Evolutionary conservation across 208 protist genomes (phyloP).

Genomic region (Trypanosoma conorhini): DNA sequence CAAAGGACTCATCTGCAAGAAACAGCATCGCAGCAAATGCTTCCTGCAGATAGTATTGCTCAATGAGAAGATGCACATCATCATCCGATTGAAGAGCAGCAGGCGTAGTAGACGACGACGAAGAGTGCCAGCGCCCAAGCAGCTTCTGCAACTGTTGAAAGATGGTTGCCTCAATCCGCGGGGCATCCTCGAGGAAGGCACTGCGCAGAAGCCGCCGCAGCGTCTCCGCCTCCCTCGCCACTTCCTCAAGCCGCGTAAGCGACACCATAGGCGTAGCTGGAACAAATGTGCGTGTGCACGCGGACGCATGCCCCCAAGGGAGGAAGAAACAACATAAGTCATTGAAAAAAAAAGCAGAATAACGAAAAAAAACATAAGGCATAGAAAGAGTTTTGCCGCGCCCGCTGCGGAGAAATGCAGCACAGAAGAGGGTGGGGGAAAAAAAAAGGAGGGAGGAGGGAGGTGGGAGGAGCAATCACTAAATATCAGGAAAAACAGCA

Average conservation of each 20-base stretch:
- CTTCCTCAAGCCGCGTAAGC: conserved; percentile 28
- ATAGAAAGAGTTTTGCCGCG: no score
- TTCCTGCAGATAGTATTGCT: conserved; percentile 52
- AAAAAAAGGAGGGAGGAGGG: neutral
- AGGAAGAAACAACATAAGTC: neutral
- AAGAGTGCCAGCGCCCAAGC: conserved; percentile 13
- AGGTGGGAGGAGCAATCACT: neutral
- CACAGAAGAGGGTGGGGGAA: neutral
- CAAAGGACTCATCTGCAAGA: conserved; percentile 31
- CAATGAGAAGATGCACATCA: conserved; percentile 14
- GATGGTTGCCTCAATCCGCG: conserved; percentile 51
- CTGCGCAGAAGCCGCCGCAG: conserved; percentile 41
- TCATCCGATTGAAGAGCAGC: neutral
- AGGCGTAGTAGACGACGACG: neutral
- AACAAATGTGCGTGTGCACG: neutral
- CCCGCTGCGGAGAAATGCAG: no score
- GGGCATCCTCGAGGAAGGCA: conserved; percentile 54
- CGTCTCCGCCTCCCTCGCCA: conserved; percentile 36
- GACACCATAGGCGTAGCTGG: conserved; percentile 10
- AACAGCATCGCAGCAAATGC: conserved; percentile 49
- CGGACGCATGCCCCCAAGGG: neutral
- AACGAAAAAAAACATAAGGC: neutral
- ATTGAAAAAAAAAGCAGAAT: neutral
- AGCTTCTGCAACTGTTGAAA: conserved; percentile 34
- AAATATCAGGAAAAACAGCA: neutral